Conservation (phyloP, 2,329 filamentous ascomycete genomes). For the Claviceps citrina region DNA sequence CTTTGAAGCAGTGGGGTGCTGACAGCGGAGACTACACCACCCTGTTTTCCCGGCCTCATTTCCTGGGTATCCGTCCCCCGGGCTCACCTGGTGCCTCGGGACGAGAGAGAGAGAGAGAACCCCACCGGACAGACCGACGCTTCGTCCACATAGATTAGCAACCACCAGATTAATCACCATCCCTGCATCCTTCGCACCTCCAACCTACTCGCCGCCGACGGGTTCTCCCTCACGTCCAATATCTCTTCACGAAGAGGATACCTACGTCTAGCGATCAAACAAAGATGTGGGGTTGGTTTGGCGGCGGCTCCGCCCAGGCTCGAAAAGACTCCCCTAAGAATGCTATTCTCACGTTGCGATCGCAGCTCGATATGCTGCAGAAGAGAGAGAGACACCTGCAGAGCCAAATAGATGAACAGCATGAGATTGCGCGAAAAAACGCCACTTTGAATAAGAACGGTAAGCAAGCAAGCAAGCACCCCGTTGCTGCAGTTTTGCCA, state of each 20-base stretch:
- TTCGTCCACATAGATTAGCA: not conserved
- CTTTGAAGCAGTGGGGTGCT: not conserved
- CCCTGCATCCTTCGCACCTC: not conserved
- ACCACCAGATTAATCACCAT: not conserved
- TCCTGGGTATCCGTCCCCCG: not conserved
- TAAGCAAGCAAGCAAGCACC: too few species aligned
- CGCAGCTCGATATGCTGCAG: slow-evolving; percentile 92
- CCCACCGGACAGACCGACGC: slow-evolving; percentile 1
- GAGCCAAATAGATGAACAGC: slow-evolving; percentile 85
- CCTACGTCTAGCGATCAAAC: too few species aligned
- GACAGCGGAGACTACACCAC: not conserved
- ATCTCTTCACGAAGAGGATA: too few species aligned
- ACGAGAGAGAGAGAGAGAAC: not conserved
- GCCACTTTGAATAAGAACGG: slow-evolving; percentile 76
- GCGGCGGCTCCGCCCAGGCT: slow-evolving; percentile 66
- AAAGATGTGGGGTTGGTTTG: slow-evolving; percentile 77
- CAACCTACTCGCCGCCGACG: too few species aligned
- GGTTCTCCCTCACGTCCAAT: too few species aligned
- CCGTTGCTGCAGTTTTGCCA: too few species aligned
- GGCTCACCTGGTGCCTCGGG: slow-evolving; percentile 2
- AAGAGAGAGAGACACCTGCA: slow-evolving; percentile 88
- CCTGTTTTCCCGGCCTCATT: not conserved
- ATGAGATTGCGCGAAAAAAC: slow-evolving; percentile 74
- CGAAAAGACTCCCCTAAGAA: slow-evolving; percentile 92
- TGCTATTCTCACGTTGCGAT: slow-evolving; percentile 75